These are phyloP conservation scores for Vicia sativa DNA, from an alignment of 306 rosid genomes.

Conservation along the genomic window DNA sequence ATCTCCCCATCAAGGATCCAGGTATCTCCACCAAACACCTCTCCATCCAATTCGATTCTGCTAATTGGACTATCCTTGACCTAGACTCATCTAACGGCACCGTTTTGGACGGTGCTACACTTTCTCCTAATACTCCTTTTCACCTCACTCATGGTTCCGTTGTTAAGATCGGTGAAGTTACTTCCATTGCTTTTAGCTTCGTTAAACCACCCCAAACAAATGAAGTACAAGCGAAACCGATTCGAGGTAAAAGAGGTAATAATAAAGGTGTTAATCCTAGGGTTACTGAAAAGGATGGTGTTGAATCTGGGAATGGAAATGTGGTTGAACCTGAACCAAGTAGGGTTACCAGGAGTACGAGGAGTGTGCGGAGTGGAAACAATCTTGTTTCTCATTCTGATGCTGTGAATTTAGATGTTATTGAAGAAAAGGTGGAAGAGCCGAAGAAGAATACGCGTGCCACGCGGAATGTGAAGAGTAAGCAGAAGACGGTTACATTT, in stretches of 20 bases:
- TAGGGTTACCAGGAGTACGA: conserved; percentile 10
- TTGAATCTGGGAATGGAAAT: conserved; percentile 29
- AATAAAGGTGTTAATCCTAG: conserved; percentile 27
- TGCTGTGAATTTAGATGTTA: not conserved
- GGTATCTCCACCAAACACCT: conserved; percentile 83
- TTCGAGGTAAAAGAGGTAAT: conserved; percentile 1
- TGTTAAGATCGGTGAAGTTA: conserved; percentile 69
- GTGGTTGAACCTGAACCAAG: not conserved
- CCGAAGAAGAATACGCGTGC: not conserved
- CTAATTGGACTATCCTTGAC: conserved; percentile 66
- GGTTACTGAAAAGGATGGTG: conserved; percentile 28
- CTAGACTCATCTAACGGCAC: conserved; percentile 87
- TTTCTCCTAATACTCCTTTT: conserved; percentile 49
- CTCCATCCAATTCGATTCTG: conserved; percentile 42
- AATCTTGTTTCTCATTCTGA: not conserved
- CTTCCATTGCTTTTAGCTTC: conserved; percentile 55
- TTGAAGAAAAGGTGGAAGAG: not conserved
- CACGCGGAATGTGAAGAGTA: not conserved
- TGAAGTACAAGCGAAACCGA: not conserved
- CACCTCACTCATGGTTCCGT: conserved; percentile 50
- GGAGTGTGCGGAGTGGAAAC: not conserved
- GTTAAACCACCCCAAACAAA: conserved; percentile 27
- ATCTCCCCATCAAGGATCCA: conserved; percentile 62
- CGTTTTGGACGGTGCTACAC: conserved; percentile 45
- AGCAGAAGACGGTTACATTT: not conserved